Evolutionary conservation across 805 yeast genomes (phyloP).

Genomic region (Grigorovia jiainica): DNA sequence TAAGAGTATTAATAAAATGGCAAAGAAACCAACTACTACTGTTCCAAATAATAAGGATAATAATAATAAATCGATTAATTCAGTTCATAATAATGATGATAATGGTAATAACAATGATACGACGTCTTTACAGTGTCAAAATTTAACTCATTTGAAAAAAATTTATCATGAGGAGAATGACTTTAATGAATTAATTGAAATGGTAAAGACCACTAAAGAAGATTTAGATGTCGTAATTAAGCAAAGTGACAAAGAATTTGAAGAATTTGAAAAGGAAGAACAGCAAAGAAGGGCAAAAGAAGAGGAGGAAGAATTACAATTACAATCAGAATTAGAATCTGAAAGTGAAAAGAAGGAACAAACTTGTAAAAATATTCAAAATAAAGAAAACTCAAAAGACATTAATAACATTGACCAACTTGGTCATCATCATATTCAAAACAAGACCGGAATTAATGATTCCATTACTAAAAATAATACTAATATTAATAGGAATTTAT

Average conservation of each 20-base stretch:
- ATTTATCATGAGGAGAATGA: slow-evolving; percentile 21
- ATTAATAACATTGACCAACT: background rate
- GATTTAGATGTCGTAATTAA: slow-evolving; percentile 20
- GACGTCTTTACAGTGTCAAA: too few species aligned
- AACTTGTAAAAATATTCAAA: slow-evolving; percentile 4
- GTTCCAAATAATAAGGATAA: background rate
- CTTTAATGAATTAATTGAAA: slow-evolving; percentile 19
- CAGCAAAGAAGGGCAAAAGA: too few species aligned
- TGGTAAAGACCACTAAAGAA: slow-evolving; percentile 22
- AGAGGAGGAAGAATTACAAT: slow-evolving; percentile 2
- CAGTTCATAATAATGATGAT: too few species aligned
- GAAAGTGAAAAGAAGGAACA: background rate
- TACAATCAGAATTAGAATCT: slow-evolving; percentile 4
- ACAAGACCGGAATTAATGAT: background rate
- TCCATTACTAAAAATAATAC: background rate
- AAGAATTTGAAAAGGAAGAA: slow-evolving; percentile 4
- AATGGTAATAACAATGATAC: too few species aligned
- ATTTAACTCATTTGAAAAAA: slow-evolving; percentile 14
- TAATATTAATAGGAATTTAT: background rate
- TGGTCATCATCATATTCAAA: background rate
- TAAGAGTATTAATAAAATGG: background rate
- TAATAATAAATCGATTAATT: too few species aligned
- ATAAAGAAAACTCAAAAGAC: background rate
- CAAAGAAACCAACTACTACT: slow-evolving; percentile 1
- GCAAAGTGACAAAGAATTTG: slow-evolving; percentile 7